Conservation (phyloP, 257 asterid genomes). For the Thymus quinquecostatus region DNA sequence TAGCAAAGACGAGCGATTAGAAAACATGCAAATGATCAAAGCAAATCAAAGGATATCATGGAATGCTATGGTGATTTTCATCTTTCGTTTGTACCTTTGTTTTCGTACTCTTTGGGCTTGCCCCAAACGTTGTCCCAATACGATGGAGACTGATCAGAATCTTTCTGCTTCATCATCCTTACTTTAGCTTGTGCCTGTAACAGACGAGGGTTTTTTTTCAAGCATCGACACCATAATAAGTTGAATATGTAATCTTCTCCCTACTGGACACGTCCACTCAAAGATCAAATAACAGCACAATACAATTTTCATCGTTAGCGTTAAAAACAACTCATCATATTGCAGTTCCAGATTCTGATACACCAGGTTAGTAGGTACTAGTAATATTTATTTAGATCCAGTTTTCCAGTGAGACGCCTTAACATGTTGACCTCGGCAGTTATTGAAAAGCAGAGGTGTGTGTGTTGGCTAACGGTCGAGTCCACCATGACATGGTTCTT, state of each 20-base stretch:
- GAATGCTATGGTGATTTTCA: conserved; percentile 11
- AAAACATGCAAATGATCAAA: conserved; percentile 15
- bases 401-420: too few species aligned
- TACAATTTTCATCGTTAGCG: not conserved
- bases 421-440: not conserved
- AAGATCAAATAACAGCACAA: not conserved
- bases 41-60: not conserved
- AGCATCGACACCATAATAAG: not conserved
- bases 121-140: conserved; percentile 89
- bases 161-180: conserved; percentile 78
- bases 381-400: not conserved
- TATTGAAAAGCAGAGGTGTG: too few species aligned
- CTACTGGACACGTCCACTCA: not conserved
- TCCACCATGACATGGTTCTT: too few species aligned
- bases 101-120: conserved; percentile 47
- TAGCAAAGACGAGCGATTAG: not conserved
- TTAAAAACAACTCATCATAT: not conserved
- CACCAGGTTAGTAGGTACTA: not conserved
- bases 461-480: too few species aligned
- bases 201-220: conserved; percentile 2
- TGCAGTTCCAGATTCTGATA: not conserved
- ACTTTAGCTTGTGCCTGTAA: conserved; percentile 72
- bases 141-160: conserved; percentile 57
- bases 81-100: conserved; percentile 44
- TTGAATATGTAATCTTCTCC: conserved; percentile 10